Percentiles rank a stretch among this genome's conserved stretches.
phyloP scores from a whole-genome alignment of 495 filamentous ascomycete genomes.

The Hypoxylon intermedium region DNA sequence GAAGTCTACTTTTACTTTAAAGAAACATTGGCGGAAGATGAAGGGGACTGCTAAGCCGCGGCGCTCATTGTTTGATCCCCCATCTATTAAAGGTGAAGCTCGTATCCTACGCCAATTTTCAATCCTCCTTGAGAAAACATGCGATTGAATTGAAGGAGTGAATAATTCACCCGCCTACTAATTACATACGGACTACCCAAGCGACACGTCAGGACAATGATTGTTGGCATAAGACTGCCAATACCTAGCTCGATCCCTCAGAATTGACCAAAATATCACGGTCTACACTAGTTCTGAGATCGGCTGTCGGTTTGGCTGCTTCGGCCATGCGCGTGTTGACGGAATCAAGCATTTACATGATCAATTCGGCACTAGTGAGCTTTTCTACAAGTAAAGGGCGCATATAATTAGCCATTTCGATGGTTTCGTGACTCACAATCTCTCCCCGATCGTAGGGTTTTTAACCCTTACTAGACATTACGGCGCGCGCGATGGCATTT shows the following conservation, averaged over 20 bases:
- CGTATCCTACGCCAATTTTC: conserved; percentile 14
- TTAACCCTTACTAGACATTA: no score
- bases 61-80: conserved; percentile 22
- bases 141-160: conserved; percentile 3
- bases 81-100: conserved; percentile 13
- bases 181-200: no score
- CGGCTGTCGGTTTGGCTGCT: no score
- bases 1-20: background rate
- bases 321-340: no score
- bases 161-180: background rate
- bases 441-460: background rate
- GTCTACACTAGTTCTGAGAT: no score
- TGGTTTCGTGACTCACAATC: background rate
- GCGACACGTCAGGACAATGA: no score
- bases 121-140: conserved; percentile 15
- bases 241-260: no score
- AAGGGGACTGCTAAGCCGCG: conserved; percentile 11
- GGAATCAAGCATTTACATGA: no score
- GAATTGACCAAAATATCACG: no score
- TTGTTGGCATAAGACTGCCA: no score
- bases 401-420: background rate
- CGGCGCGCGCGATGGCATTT: background rate
- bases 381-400: background rate
- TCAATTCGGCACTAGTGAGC: background rate
- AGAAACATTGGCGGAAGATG: background rate